Conservation (phyloP, 495 filamentous ascomycete genomes). For the Aspergillus ellipticus region DNA sequence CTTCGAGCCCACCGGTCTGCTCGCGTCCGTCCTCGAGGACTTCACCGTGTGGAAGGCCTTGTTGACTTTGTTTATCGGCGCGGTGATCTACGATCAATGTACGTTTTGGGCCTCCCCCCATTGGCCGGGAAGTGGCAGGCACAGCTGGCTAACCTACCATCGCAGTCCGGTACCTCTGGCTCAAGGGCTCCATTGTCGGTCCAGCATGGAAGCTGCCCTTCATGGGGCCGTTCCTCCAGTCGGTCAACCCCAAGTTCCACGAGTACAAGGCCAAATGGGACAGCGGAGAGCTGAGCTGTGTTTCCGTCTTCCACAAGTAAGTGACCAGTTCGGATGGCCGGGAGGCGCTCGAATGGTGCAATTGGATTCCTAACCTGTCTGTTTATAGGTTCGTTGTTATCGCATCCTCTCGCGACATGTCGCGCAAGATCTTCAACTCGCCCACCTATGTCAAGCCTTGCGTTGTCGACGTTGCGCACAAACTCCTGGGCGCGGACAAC, state of each 20-base stretch:
- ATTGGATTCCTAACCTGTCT: not conserved
- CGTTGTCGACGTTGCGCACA: constrained; percentile 92
- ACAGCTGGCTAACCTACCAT: not conserved
- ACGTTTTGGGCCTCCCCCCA: constrained; percentile 30
- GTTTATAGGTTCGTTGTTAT: constrained; percentile 86
- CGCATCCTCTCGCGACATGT: constrained; percentile 91
- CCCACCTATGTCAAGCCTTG: constrained; percentile 91
- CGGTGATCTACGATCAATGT: constrained; percentile 86
- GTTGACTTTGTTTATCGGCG: constrained; percentile 61
- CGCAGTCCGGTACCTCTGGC: constrained; percentile 80
- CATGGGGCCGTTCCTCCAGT: constrained; percentile 92
- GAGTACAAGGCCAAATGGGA: constrained; percentile 90
- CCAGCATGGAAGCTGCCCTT: constrained; percentile 86
- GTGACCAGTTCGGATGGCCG: constrained; percentile 20
- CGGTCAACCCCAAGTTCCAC: constrained; percentile 85
- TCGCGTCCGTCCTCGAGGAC: constrained; percentile 48
- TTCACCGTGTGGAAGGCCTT: constrained; percentile 60
- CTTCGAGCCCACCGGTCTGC: constrained; percentile 37
- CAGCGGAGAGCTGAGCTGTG: constrained; percentile 88
- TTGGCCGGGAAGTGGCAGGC: not conserved
- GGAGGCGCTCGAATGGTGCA: not conserved
- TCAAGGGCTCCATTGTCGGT: constrained; percentile 83
- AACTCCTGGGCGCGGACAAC: constrained; percentile 86
- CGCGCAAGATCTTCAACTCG: constrained; percentile 96
- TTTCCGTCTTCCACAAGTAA: constrained; percentile 99